phyloP scores from a whole-genome alignment of 805 yeast genomes.

The Candida maesae region DNA sequence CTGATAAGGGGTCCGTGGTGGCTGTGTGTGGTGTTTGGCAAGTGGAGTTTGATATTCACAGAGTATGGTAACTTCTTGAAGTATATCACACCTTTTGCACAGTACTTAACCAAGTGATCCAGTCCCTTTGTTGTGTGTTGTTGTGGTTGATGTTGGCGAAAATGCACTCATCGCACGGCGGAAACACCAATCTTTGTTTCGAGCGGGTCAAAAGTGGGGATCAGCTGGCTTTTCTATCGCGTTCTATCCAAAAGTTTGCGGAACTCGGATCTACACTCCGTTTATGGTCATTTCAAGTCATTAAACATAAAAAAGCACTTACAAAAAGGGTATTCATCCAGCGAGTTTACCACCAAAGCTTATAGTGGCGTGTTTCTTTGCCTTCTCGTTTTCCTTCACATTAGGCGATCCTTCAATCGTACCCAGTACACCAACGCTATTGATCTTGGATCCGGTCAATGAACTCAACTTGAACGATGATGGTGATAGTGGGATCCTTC shows the following conservation, averaged over 20 bases:
- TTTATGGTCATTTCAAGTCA: background rate
- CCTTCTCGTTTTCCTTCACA: conserved; percentile 4
- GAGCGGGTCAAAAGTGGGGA: too few species aligned
- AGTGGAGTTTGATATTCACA: too few species aligned
- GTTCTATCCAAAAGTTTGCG: too few species aligned
- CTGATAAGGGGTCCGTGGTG: conserved; percentile 5
- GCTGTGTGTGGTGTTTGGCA: too few species aligned
- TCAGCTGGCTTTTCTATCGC: too few species aligned
- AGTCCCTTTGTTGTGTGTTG: background rate
- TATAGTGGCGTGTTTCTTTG: background rate
- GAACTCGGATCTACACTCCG: too few species aligned
- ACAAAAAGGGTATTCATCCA: too few species aligned
- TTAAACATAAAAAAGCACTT: too few species aligned
- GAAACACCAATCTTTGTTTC: too few species aligned
- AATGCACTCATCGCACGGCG: conserved; percentile 1
- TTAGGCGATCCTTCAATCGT: conserved; percentile 26
- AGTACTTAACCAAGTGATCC: background rate
- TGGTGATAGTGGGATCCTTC: conserved; percentile 25
- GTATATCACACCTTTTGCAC: too few species aligned
- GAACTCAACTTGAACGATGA: conserved; percentile 24
- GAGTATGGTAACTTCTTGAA: too few species aligned
- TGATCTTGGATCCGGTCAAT: conserved; percentile 8
- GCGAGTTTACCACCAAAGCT: conserved; percentile 10
- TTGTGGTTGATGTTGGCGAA: too few species aligned
- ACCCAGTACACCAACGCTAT: conserved; percentile 12